Conservation (phyloP, 2,329 filamentous ascomycete genomes). For the Neonectria hederae region DNA sequence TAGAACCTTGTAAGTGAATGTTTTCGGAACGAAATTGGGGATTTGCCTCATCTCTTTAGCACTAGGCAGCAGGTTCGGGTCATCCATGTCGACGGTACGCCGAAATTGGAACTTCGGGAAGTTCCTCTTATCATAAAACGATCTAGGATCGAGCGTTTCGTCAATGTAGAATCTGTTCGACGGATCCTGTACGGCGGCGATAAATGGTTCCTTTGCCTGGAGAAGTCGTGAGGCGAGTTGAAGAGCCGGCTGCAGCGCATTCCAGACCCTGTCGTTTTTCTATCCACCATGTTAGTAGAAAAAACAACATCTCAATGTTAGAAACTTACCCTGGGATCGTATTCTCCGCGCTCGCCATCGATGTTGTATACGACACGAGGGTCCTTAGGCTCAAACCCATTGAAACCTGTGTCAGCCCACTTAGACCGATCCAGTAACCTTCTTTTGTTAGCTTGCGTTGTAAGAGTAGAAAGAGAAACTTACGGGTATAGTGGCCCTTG, state of each 20-base stretch:
- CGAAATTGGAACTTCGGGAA: conserved; percentile 20
- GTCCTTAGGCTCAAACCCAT: background rate
- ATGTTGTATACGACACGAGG: conserved; percentile 34
- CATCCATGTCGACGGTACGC: conserved; percentile 3
- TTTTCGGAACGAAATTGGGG: conserved; percentile 7
- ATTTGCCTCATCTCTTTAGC: conserved; percentile 14
- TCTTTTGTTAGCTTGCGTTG: conserved; percentile 1
- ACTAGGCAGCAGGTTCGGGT: conserved; percentile 5
- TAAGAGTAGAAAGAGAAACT: background rate
- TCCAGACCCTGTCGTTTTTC: conserved; percentile 43
- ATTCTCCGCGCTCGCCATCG: conserved; percentile 36
- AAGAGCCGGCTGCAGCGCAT: conserved; percentile 42
- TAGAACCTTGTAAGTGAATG: conserved; percentile 5
- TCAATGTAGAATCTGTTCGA: conserved; percentile 38
- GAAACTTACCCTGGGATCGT: conserved; percentile 35
- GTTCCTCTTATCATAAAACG: background rate
- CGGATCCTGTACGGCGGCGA: conserved; percentile 33
- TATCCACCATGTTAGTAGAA: background rate
- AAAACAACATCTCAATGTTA: too few species aligned
- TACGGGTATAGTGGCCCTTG: conserved; percentile 38
- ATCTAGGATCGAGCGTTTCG: conserved; percentile 5
- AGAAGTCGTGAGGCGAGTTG: conserved; percentile 41
- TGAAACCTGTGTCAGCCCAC: conserved; percentile 22
- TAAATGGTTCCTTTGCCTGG: conserved; percentile 30
- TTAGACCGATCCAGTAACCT: conserved; percentile 27